A percentile compares a stretch with the other conserved stretches of the same genome.
Evolutionary conservation across 192 early-diverging fungal species (phyloP).

Genomic region (Phlyctochytrium planicorne): DNA sequence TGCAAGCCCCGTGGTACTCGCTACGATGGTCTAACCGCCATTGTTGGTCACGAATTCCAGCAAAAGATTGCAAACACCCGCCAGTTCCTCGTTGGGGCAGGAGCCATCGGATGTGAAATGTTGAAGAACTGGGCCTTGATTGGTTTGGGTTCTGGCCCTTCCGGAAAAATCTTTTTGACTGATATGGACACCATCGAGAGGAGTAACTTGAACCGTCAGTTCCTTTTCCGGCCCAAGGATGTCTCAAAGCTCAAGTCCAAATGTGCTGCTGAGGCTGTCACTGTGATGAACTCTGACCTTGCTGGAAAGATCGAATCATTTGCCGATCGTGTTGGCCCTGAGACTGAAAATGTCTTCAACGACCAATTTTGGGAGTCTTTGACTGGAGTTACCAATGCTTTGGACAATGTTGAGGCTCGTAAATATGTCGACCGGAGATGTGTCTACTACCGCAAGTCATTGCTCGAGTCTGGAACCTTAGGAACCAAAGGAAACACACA

Average conservation of each 20-base stretch:
- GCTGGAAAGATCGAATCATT: constrained; percentile 67
- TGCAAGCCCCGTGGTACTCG: constrained; percentile 83
- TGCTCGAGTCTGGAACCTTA: constrained; percentile 96
- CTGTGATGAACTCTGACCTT: constrained; percentile 89
- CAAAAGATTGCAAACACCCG: constrained; percentile 78
- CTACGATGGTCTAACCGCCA: constrained; percentile 94
- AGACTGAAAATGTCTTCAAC: constrained; percentile 91
- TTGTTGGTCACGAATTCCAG: constrained; percentile 93
- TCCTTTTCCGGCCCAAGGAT: constrained; percentile 86
- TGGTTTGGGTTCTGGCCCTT: constrained; percentile 77
- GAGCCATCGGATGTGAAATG: constrained; percentile 99
- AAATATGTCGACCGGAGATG: constrained; percentile 97
- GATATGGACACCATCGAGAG: constrained; percentile 99
- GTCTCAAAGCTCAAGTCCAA: constrained; percentile 88
- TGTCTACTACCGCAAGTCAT: constrained; percentile 91
- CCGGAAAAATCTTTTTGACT: constrained; percentile 80
- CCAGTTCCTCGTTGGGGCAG: constrained; percentile 96
- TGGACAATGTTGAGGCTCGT: constrained; percentile 98
- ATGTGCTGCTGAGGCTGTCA: constrained; percentile 82
- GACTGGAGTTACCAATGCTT: constrained; percentile 93
- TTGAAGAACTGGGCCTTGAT: constrained; percentile 99
- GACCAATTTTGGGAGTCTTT: constrained; percentile 87
- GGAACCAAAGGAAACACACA: constrained; percentile 99
- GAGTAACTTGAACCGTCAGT: constrained; percentile 98
- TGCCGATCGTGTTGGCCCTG: constrained; percentile 88